phyloP scores from a whole-genome alignment of 1,284 basidiomycete genomes.

The Ganoderma boninense region DNA sequence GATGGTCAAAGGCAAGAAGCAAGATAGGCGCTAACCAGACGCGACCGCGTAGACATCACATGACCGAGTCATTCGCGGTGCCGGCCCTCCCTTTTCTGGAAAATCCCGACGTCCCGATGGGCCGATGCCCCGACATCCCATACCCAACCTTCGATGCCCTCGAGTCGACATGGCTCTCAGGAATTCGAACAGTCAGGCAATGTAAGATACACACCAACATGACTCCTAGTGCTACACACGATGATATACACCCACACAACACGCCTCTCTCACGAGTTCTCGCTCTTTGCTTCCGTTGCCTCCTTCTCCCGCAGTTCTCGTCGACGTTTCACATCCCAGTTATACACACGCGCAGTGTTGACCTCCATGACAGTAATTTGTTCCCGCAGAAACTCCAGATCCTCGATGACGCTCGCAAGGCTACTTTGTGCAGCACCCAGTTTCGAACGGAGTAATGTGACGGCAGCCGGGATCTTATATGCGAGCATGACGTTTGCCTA shows the following conservation, averaged over 20 bases:
- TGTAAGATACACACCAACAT: neutral
- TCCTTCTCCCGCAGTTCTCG: conserved; percentile 65
- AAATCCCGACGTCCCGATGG: neutral
- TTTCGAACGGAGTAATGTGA: conserved; percentile 81
- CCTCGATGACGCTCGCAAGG: conserved; percentile 80
- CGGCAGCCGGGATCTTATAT: conserved; percentile 88
- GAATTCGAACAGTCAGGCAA: neutral
- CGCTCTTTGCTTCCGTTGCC: conserved; percentile 31
- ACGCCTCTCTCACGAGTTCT: conserved; percentile 15
- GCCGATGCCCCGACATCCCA: neutral
- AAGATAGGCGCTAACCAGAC: conserved; percentile 1
- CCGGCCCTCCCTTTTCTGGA: neutral
- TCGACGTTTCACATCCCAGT: conserved; percentile 92
- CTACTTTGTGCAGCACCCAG: conserved; percentile 78
- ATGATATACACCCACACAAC: neutral
- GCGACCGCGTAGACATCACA: conserved; percentile 26
- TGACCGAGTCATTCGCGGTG: conserved; percentile 14
- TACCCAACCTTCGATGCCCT: too few relatives aligned
- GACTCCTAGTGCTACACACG: neutral
- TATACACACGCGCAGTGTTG: conserved; percentile 96
- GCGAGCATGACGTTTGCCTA: conserved; percentile 98
- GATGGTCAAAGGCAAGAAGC: conserved; percentile 11
- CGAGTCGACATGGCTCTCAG: neutral
- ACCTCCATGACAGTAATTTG: conserved; percentile 99
- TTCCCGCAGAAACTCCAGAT: conserved; percentile 93